These are phyloP conservation scores for Pistacia atlantica DNA, from an alignment of 345 rosid genomes.

Conservation along the genomic window DNA sequence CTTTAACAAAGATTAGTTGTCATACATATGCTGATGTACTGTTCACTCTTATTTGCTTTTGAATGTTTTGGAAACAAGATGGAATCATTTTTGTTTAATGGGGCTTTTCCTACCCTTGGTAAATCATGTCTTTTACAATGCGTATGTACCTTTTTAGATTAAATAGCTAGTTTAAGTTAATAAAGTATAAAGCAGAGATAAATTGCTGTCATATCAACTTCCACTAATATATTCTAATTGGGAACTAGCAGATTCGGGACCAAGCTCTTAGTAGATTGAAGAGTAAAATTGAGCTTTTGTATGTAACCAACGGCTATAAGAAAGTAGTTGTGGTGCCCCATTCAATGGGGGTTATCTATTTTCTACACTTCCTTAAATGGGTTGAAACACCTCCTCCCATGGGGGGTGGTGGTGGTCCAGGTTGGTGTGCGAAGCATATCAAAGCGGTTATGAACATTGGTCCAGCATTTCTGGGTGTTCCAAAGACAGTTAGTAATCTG, in stretches of 20 bases:
- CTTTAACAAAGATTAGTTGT: background rate
- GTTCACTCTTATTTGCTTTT: background rate
- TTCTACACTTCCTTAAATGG: constrained; percentile 88
- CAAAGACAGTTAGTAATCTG: constrained; percentile 59
- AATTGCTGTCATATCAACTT: background rate
- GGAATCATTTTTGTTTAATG: background rate
- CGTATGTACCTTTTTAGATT: background rate
- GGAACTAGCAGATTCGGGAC: constrained; percentile 60
- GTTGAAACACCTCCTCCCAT: constrained; percentile 62
- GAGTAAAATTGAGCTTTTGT: constrained; percentile 76
- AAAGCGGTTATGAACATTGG: constrained; percentile 71
- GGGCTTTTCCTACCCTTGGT: background rate
- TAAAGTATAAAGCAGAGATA: background rate
- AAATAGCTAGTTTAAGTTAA: background rate
- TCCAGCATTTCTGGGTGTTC: constrained; percentile 68
- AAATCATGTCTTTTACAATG: background rate
- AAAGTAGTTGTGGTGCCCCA: constrained; percentile 87
- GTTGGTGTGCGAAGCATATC: constrained; percentile 73
- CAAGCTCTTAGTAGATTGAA: constrained; percentile 72
- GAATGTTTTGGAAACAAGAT: background rate
- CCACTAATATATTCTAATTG: constrained; percentile 27
- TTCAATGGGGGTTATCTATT: constrained; percentile 75
- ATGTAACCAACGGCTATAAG: constrained; percentile 52
- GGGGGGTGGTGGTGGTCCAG: constrained; percentile 66
- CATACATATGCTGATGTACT: too few relatives aligned